Base-by-base conservation (phyloP, 495 filamentous ascomycete species). In the Aspergillus sclerotioniger region DNA sequence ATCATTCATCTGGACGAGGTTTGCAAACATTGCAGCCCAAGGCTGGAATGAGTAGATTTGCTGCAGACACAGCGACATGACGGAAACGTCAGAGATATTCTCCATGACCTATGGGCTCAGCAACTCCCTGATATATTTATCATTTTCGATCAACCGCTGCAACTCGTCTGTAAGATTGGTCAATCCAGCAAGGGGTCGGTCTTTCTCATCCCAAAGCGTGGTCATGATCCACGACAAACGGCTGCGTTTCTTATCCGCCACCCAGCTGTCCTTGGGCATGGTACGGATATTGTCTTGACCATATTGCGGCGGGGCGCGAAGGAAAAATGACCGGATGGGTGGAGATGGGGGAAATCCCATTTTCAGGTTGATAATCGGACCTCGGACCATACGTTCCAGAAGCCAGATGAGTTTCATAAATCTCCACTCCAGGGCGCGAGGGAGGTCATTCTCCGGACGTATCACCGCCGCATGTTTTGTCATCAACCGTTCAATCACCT, bases 41-140 rank as follows among this genome's bases (percentile, higher is more conserved):
- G 81, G 80, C 19, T 78, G 75, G 63, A 70, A 81, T 8, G 76
- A 57, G 5, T 75, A 55, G 5, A 84, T 19, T 54, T 84, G 77
- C 10, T 67, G 62, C 15, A 65, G 32, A 49, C 71, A 73, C 54
- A 81, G 55, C 2, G 69, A 60, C 7, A 79, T 31, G 25, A 84
- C 66, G 2, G 78, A 71, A 1, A 82, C 62, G 9, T 82, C 73
- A 1, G 75, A 70, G 31, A 84, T 67, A 0, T 66, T 25, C 16
- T 57, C 54, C 0, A 68, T 67, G 13, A 82, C 51, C 16, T 48
- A 67, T 1, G 62, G 16, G 0, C 80, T 82, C 10, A 84, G 43
- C 4, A 79, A 43, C 7, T 73, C 62, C 21, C 56, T 62, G 0
- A 70, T 67, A 20, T 64, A 56, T 0, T 57, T 57, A 9, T 80